Conservation (phyloP, 192 early-diverging fungal genomes). For the Dimargaris cristalligena region DNA sequence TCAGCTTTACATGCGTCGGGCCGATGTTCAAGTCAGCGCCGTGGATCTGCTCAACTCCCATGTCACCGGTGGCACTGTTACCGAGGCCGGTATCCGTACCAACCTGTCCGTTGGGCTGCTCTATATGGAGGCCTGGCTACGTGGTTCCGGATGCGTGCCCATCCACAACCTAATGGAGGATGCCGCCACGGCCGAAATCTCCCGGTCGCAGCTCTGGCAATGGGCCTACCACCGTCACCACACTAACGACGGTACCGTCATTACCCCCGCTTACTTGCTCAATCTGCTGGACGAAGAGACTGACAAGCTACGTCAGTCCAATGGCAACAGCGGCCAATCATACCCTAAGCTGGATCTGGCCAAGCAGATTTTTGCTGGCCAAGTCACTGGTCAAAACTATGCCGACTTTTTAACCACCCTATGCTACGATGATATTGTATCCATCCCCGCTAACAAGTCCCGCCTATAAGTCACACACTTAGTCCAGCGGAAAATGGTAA, state of each 20-base stretch:
- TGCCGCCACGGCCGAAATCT: slow-evolving; percentile 95
- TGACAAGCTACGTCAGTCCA: slow-evolving; percentile 45
- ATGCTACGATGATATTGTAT: slow-evolving; percentile 78
- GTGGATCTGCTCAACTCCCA: slow-evolving; percentile 69
- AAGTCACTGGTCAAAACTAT: slow-evolving; percentile 68
- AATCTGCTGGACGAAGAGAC: slow-evolving; percentile 83
- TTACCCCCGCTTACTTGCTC: slow-evolving; percentile 62
- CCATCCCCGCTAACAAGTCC: slow-evolving; percentile 12
- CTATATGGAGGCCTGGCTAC: slow-evolving; percentile 95
- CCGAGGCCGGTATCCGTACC: slow-evolving; percentile 76
- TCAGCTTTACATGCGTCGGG: slow-evolving; percentile 84
- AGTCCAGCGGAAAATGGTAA: too few relatives aligned
- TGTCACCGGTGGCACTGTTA: slow-evolving; percentile 54
- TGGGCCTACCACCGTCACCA: slow-evolving; percentile 79
- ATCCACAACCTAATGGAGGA: slow-evolving; percentile 99
- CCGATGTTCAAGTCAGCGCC: slow-evolving; percentile 72
- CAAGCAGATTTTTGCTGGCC: slow-evolving; percentile 44
- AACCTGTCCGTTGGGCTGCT: slow-evolving; percentile 84
- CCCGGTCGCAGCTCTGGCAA: slow-evolving; percentile 92
- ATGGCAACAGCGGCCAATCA: slow-evolving; percentile 28
- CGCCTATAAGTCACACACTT: slow-evolving; percentile 14
- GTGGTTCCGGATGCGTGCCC: slow-evolving; percentile 87
- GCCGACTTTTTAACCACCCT: slow-evolving; percentile 89
- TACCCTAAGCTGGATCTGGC: slow-evolving; percentile 30
- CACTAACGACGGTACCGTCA: slow-evolving; percentile 61